Base-by-base conservation (phyloP, 2,329 filamentous ascomycete species). In the Penicillium sp. region DNA sequence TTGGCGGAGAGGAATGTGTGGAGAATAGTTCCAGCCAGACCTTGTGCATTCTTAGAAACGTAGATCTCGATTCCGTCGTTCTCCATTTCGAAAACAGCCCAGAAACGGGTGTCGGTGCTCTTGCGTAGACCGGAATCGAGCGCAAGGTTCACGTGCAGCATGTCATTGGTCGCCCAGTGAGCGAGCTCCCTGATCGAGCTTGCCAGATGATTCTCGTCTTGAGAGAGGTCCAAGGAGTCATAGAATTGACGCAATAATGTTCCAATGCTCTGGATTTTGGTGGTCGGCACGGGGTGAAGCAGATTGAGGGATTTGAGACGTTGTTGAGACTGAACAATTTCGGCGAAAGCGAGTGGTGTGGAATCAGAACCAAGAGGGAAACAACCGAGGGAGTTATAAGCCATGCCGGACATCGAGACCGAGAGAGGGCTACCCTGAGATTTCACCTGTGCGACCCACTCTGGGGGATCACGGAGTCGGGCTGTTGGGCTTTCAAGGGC, bases 351-450 rank as follows among this genome's bases (percentile, higher is more conserved):
- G 31, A 73, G 64, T 11, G 67, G 55, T 1, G 75, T 67, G 5
- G 72, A 67, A 34, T 79, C 72, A 3, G 77, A 71, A 2, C 79
- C 78, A 1, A 81, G 60, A 21, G 78, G 78, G 51, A 79, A 80
- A 54, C 79, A 80, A 16, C 78, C 78, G 29, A 79, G 65, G 13
- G 67, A 58, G 34, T 70, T 72, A 52, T 73, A 76, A 11, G 71
- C 68, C n/a, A 67, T 55, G 2, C 76, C 76, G 6, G 61, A 57
- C 45, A 67, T 62, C 2, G 77, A 76, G 13, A 70, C 62, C 1
- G 74, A 77, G 22, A 77, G 61, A 9, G 74, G 73, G 56, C 71
- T 72, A 3, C 63, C 67, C 29, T 67, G 62, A 1, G 71, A 67
- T 40, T 65, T 71, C 6, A 68, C 56, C 24, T 69, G 68, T 2